phyloP scores from a whole-genome alignment of 2,329 filamentous ascomycete species.

The Diplodia mutila region DNA sequence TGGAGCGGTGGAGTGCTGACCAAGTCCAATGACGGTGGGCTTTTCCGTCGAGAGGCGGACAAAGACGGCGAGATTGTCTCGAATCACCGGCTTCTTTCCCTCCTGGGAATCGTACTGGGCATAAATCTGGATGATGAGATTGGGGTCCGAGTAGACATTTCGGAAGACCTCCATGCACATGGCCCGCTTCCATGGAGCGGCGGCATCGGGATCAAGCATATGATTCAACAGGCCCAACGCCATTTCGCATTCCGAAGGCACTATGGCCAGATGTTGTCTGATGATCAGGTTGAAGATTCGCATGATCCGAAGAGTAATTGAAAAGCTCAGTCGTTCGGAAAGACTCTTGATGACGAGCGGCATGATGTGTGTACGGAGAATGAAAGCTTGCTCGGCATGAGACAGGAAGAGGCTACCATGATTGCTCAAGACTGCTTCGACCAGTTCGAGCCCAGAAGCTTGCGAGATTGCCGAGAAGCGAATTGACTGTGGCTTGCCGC shows the following conservation, averaged over 20 bases:
- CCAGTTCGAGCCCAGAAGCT: slow-evolving; percentile 85
- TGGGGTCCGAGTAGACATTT: slow-evolving; percentile 80
- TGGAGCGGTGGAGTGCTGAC: slow-evolving; percentile 85
- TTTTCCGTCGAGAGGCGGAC: slow-evolving; percentile 93
- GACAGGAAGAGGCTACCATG: slow-evolving; percentile 78
- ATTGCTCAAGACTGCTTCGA: slow-evolving; percentile 86
- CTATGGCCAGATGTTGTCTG: slow-evolving; percentile 73
- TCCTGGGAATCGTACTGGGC: slow-evolving; percentile 75
- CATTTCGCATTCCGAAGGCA: slow-evolving; percentile 80
- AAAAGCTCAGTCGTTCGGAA: slow-evolving; percentile 77
- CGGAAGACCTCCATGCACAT: slow-evolving; percentile 91
- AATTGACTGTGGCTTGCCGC: slow-evolving; percentile 80
- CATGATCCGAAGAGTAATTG: slow-evolving; percentile 78
- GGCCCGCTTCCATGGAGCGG: slow-evolving; percentile 80
- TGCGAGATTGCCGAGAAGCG: slow-evolving; percentile 77
- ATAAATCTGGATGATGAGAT: slow-evolving; percentile 78
- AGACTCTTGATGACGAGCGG: slow-evolving; percentile 79
- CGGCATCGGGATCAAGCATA: slow-evolving; percentile 80
- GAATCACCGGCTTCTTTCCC: slow-evolving; percentile 74
- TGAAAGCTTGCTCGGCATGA: slow-evolving; percentile 79
- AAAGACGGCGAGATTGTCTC: slow-evolving; percentile 82
- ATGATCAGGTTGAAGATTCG: slow-evolving; percentile 83
- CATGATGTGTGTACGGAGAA: slow-evolving; percentile 77
- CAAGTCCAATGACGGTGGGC: slow-evolving; percentile 83
- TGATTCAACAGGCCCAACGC: slow-evolving; percentile 81